Percentiles rank a stretch among this genome's conserved stretches.
These are phyloP conservation scores for Solanum pimpinellifolium DNA, from an alignment of 257 asterid species.

Conservation along the genomic window DNA sequence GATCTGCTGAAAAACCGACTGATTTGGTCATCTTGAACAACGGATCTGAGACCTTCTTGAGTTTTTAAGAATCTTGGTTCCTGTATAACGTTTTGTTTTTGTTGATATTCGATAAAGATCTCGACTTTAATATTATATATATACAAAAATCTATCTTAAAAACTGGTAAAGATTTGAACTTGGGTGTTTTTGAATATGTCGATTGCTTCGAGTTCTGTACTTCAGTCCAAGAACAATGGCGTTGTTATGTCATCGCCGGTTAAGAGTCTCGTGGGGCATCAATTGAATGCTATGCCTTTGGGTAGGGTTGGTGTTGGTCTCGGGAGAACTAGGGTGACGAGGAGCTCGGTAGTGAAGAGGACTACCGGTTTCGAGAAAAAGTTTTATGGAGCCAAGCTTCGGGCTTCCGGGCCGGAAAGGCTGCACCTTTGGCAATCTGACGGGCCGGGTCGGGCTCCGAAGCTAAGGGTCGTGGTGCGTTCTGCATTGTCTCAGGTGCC, in stretches of 20 bases:
- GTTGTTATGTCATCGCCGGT: slow-evolving; percentile 17
- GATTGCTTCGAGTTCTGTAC: slow-evolving; percentile 29
- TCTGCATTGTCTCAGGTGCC: slow-evolving; percentile 79
- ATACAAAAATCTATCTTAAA: background rate
- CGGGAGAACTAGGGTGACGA: background rate
- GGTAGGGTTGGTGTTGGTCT: slow-evolving; percentile 30
- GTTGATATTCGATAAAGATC: background rate
- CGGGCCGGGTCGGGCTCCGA: slow-evolving; percentile 45
- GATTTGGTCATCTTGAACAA: background rate
- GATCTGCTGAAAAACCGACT: background rate
- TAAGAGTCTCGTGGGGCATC: slow-evolving; percentile 49
- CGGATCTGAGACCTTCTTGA: slow-evolving; percentile 6
- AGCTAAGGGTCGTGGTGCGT: slow-evolving; percentile 44
- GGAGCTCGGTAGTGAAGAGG: slow-evolving; percentile 8
- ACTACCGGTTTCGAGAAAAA: slow-evolving; percentile 20
- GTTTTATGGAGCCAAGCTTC: slow-evolving; percentile 37
- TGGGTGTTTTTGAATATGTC: slow-evolving; percentile 34
- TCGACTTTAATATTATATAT: background rate
- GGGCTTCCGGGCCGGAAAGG: slow-evolving; percentile 36
- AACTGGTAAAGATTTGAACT: background rate
- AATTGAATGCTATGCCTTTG: slow-evolving; percentile 61
- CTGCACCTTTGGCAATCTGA: slow-evolving; percentile 46
- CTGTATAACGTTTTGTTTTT: background rate
- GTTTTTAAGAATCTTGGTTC: background rate
- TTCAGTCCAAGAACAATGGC: slow-evolving; percentile 17